Evolutionary conservation across 768 basidiomycete species (phyloP).

Genomic region (Kwoniella newhampshirensis): DNA sequence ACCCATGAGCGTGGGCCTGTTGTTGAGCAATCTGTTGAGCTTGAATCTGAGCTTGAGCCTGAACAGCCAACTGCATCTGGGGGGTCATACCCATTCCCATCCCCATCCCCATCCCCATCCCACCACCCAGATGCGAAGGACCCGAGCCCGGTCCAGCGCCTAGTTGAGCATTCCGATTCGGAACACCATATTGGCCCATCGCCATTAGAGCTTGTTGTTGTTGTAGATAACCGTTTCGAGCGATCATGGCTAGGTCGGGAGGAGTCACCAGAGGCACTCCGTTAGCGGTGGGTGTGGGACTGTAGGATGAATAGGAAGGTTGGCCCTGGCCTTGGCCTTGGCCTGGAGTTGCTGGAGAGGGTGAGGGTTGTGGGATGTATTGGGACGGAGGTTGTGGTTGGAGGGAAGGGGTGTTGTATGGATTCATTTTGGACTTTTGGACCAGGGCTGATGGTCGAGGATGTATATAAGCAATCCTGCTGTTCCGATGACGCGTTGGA

Average conservation of each 20-base stretch:
- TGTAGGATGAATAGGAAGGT: too few relatives aligned
- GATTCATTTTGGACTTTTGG: too few relatives aligned
- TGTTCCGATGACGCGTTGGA: too few relatives aligned
- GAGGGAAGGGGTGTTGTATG: too few relatives aligned
- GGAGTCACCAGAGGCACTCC: constrained; percentile 18
- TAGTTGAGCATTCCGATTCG: constrained; percentile 1
- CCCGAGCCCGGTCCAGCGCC: constrained; percentile 3
- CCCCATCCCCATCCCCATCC: background rate
- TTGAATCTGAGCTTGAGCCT: constrained; percentile 14
- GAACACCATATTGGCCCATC: constrained; percentile 5
- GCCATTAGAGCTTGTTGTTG: constrained; percentile 28
- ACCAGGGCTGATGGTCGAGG: too few relatives aligned
- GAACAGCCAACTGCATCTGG: constrained; percentile 13
- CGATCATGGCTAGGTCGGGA: constrained; percentile 27
- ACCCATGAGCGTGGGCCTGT: constrained; percentile 6
- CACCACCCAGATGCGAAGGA: background rate
- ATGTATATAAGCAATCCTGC: too few relatives aligned
- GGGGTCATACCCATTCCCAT: constrained; percentile 9
- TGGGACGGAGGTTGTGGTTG: too few relatives aligned
- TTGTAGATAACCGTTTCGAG: constrained; percentile 27
- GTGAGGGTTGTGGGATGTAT: too few relatives aligned
- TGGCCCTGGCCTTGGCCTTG: too few relatives aligned
- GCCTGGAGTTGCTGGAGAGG: too few relatives aligned
- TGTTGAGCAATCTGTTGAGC: constrained; percentile 7
- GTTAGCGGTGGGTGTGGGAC: too few relatives aligned